These are phyloP conservation scores for Trametes meyenii DNA, from an alignment of 768 basidiomycete species.

Conservation along the genomic window DNA sequence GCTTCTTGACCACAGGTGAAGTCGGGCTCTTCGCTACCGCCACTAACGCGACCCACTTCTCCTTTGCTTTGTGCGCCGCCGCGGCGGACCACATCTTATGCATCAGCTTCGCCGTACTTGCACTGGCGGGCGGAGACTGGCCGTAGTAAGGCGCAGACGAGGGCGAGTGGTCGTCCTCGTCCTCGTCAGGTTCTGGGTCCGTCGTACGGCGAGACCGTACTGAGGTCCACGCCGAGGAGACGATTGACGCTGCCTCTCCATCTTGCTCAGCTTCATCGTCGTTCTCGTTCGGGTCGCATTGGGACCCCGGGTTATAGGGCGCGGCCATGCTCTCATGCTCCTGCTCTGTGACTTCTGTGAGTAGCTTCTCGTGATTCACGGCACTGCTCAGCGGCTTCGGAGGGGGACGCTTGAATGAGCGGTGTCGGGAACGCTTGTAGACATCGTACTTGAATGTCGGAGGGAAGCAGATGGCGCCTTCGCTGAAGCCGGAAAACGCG, in stretches of 20 bases:
- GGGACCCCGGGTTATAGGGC: slow-evolving; percentile 7
- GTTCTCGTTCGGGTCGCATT: slow-evolving; percentile 38
- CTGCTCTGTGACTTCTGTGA: slow-evolving; percentile 45
- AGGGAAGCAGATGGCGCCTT: slow-evolving; percentile 81
- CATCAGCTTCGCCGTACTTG: slow-evolving; percentile 25
- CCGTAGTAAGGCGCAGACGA: slow-evolving; percentile 35
- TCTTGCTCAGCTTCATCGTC: slow-evolving; percentile 44
- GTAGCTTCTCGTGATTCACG: slow-evolving; percentile 30
- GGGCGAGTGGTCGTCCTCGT: slow-evolving; percentile 35
- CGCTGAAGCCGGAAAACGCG: slow-evolving; percentile 77
- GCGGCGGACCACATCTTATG: slow-evolving; percentile 41
- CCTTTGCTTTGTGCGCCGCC: slow-evolving; percentile 58
- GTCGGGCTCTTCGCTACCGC: slow-evolving; percentile 32
- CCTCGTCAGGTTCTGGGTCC: slow-evolving; percentile 23
- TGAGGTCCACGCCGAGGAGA: slow-evolving; percentile 56
- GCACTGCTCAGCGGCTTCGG: slow-evolving; percentile 1
- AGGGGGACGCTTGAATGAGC: slow-evolving; percentile 17
- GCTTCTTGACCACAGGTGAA: slow-evolving; percentile 9
- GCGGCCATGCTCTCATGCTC: slow-evolving; percentile 21
- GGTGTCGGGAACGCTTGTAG: slow-evolving; percentile 43
- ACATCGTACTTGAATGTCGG: slow-evolving; percentile 97
- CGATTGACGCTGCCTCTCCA: slow-evolving; percentile 53
- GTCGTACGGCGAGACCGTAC: slow-evolving; percentile 39
- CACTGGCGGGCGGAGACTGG: slow-evolving; percentile 19
- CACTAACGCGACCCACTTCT: slow-evolving; percentile 54